Evolutionary conservation across 2,329 filamentous ascomycete genomes (phyloP).

Genomic region (Penicillium frequentans): DNA sequence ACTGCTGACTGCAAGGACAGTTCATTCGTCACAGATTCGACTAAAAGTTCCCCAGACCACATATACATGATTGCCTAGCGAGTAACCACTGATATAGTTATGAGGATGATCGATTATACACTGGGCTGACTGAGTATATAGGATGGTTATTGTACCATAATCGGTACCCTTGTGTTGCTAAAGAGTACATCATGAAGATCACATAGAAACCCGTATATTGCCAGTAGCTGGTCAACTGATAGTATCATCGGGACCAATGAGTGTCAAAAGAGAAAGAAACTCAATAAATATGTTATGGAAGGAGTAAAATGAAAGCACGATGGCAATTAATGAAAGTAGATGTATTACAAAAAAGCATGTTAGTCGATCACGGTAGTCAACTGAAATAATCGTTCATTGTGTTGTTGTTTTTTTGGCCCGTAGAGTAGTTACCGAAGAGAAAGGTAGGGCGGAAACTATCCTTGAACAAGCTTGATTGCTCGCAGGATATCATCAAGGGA

Average conservation of each 20-base stretch:
- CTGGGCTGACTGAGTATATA: constrained; percentile 9
- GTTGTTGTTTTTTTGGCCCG: not conserved
- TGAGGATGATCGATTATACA: too few relatives aligned
- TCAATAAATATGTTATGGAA: not conserved
- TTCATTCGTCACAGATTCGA: too few relatives aligned
- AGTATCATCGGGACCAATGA: not conserved
- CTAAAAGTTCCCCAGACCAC: too few relatives aligned
- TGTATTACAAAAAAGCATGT: not conserved
- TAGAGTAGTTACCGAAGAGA: not conserved
- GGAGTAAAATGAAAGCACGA: not conserved
- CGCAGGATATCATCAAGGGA: constrained; percentile 66
- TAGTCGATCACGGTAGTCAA: not conserved
- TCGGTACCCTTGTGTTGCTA: not conserved
- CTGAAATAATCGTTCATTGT: not conserved
- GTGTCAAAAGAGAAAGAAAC: not conserved
- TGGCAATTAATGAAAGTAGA: not conserved
- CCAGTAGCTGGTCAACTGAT: not conserved
- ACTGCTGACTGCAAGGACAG: too few relatives aligned
- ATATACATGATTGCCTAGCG: too few relatives aligned
- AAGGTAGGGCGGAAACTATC: not conserved
- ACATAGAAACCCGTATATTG: not conserved
- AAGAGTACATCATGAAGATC: not conserved
- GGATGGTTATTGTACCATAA: not conserved
- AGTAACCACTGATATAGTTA: too few relatives aligned
- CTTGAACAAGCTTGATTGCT: constrained; percentile 31